Evolutionary conservation across 2,329 filamentous ascomycete genomes (phyloP), one percentile per base, ranked within the genome.

Genomic region (Xylaria arbuscula): DNA sequence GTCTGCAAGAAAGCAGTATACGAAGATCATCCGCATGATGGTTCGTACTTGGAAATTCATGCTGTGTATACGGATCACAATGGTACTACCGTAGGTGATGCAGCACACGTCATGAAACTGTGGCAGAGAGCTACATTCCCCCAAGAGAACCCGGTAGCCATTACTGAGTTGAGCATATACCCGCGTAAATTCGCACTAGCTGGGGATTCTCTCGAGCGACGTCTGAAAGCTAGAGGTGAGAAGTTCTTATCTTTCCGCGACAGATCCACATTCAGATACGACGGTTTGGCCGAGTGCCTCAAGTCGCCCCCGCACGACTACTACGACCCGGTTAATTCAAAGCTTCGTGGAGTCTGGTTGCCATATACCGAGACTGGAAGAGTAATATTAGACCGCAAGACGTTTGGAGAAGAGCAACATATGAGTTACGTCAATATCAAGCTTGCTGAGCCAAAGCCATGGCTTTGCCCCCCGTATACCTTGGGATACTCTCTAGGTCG

Each of bases 361-460:
- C 74, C 74, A 3, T 77, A 76, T 28, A 75, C 72, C 0, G 77
- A 77, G 57, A 71, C 68, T 0, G 77, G 76, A 3, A 66, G 76
- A 17, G 61, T 78, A 7, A 62, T 78, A 15, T 62, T 78, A 1
- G 77, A 79, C 48, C 68, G 74, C n/a, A 76, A 74, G 69, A 76
- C 76, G 0, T 78, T 76, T 32, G 70, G 67, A 22, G 72, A 77
- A 54, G 77, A 78, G 34, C 67, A 77, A 9, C 67, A 47, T 1
- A 40, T 73, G 42, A 68, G 58, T 9, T 62, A 69, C 6, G 42
- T 68, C 10, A 55, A 55, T 22, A 64, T 74, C 13, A 74, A 69
- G 57, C 65, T 42, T 17, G 64, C 65, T 15, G 58, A 68, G 0
- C 69, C 72, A 9, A 68, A 75, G 42, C 72, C 73, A 1, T 60